Evolutionary conservation across 148 eudicot genomes (phyloP), one percentile per base, ranked within the genome.

Genomic region (Persicaria tinctoria): DNA sequence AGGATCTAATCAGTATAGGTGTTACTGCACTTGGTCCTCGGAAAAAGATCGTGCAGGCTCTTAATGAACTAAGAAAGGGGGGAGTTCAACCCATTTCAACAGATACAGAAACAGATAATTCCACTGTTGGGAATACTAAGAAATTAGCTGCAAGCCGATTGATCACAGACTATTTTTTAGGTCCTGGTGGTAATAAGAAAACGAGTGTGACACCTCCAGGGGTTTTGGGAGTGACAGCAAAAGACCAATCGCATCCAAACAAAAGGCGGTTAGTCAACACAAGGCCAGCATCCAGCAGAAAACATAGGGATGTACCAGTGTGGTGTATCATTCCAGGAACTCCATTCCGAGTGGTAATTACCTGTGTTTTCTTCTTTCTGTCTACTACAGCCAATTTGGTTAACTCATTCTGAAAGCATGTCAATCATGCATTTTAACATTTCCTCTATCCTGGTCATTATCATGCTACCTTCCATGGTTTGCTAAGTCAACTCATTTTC

Each of bases 21-120:
- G 79, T 94, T 49, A 86, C 89, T 69, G 93, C 98, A 53, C 91
- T 94, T 79, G 98, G 98, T 76, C 98, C 98, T 8, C 86, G 98
- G 83, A 94, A 85, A 77, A 91, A 87, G 84, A 94, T 94, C 74
- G 74, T 93, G 79, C 85, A 89, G 75, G 85, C 93, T 78, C 82
- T 94, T 27, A 72, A 77, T 73, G 90, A 87, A 74, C 86, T 90
- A 71, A 83, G 85, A 78, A 77, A 84, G 55, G 83, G 74, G 74
- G 78, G 79, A 68, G 64, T 68, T 74, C 81, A 47, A 10, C 18
- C 68, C 68, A 62, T 62, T 63, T 32, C 63, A 70, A 46, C 68
- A 53, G 84, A 82, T 45, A 74, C 71, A 66, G 78, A 80, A 38
- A 55, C 69, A 56, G 80, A 78, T 74, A 83, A 56, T 82, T 60